phyloP scores from a whole-genome alignment of 805 yeast genomes.

The Kuraishia floccosa region DNA sequence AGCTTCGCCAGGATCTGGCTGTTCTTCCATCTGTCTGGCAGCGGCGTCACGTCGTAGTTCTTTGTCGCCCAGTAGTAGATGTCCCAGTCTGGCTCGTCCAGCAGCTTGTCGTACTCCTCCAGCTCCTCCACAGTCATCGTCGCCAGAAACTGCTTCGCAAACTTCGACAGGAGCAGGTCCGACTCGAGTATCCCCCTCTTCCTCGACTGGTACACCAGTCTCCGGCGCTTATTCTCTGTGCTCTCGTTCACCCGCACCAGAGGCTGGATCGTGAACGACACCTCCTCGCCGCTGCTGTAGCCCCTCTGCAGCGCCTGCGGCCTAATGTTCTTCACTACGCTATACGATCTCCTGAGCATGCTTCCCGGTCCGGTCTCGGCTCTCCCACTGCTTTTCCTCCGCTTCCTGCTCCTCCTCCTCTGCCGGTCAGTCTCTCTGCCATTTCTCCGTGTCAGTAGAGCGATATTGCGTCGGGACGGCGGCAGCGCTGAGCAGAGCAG shows the following conservation, averaged over 20 bases:
- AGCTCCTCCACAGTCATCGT: conserved; percentile 52
- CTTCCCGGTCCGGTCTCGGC: too few relatives aligned
- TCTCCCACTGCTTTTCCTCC: too few relatives aligned
- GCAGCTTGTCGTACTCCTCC: conserved; percentile 72
- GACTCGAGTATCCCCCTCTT: conserved; percentile 94
- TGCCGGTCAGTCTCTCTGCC: too few relatives aligned
- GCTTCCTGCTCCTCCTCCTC: too few relatives aligned
- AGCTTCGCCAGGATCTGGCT: conserved; percentile 51
- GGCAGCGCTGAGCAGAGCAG: too few relatives aligned
- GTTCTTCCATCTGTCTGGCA: conserved; percentile 79
- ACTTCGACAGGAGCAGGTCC: conserved; percentile 73
- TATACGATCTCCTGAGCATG: too few relatives aligned
- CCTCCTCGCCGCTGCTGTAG: too few relatives aligned
- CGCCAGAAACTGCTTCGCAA: conserved; percentile 66
- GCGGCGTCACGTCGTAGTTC: conserved; percentile 69
- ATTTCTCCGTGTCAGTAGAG: too few relatives aligned
- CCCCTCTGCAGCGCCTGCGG: too few relatives aligned
- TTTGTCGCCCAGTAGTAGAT: conserved; percentile 96
- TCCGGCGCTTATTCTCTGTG: conserved; percentile 67
- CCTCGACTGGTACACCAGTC: conserved; percentile 82
- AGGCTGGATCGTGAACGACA: conserved; percentile 65
- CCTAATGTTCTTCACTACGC: too few relatives aligned
- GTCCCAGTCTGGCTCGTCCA: conserved; percentile 98
- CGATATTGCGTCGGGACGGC: too few relatives aligned
- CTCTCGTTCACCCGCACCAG: conserved; percentile 66